Percentiles rank a stretch among this genome's conserved stretches.
These are phyloP conservation scores for Canavalia gladiata DNA, from an alignment of 306 rosid genomes.

Conservation along the genomic window DNA sequence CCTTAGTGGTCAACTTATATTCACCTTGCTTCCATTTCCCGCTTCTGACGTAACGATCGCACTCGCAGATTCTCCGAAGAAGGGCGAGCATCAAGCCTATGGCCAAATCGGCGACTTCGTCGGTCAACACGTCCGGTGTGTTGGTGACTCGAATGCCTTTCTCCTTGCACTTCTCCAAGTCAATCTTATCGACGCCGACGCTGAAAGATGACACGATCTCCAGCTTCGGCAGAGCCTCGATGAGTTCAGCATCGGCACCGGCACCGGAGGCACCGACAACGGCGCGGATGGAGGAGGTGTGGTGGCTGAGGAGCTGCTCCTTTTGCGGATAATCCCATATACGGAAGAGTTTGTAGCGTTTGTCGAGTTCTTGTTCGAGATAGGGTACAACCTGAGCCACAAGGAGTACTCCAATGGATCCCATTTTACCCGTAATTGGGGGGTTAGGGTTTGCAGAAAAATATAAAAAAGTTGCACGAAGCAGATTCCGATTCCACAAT, in stretches of 20 bases:
- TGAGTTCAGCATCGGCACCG: slow-evolving; percentile 70
- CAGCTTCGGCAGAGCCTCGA: slow-evolving; percentile 69
- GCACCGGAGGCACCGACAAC: slow-evolving; percentile 51
- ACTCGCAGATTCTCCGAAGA: slow-evolving; percentile 65
- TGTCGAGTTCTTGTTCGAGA: slow-evolving; percentile 73
- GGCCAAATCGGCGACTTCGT: slow-evolving; percentile 81
- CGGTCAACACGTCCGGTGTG: slow-evolving; percentile 89
- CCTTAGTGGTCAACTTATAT: slow-evolving; percentile 80
- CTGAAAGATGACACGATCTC: slow-evolving; percentile 81
- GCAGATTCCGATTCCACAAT: neutral
- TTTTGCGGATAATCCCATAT: slow-evolving; percentile 57
- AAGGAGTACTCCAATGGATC: slow-evolving; percentile 66
- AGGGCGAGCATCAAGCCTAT: slow-evolving; percentile 68
- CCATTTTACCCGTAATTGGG: slow-evolving; percentile 56
- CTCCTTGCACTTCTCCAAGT: slow-evolving; percentile 62
- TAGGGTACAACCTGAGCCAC: slow-evolving; percentile 58
- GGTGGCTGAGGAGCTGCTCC: slow-evolving; percentile 52
- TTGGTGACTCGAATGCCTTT: slow-evolving; percentile 79
- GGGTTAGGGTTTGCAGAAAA: slow-evolving; percentile 9
- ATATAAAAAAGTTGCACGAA: too few relatives aligned
- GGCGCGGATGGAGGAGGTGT: slow-evolving; percentile 68
- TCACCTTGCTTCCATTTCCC: slow-evolving; percentile 80
- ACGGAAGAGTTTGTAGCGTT: slow-evolving; percentile 73
- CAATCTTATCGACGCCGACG: slow-evolving; percentile 83
- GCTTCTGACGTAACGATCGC: slow-evolving; percentile 74